phyloP scores from a whole-genome alignment of 176 grass and related monocot genomes.

The Saccharum spontaneum region DNA sequence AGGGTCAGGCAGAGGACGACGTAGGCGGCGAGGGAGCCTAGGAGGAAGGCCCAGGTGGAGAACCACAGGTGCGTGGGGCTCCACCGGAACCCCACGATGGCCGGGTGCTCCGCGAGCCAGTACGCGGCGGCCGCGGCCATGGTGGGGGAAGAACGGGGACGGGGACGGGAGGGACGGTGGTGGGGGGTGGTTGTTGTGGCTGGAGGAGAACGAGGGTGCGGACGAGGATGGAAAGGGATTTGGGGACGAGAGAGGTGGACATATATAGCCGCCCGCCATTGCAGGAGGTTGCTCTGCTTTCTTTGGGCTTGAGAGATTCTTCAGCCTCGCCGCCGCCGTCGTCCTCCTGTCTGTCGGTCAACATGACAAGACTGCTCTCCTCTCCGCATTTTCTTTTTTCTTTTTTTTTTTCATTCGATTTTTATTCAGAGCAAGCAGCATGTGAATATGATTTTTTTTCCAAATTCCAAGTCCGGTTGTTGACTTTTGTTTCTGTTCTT shows the following conservation, averaged over 20 bases:
- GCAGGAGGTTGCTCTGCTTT: not conserved
- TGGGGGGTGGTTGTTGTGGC: not conserved
- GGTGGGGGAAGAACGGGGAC: not conserved
- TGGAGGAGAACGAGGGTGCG: not conserved
- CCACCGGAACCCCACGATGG: slow-evolving; percentile 91
- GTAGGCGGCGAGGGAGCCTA: slow-evolving; percentile 58
- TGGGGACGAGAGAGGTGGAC: not conserved
- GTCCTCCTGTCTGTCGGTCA: slow-evolving; percentile 4
- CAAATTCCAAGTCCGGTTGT: not conserved
- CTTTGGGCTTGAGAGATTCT: not conserved
- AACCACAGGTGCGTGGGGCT: slow-evolving; percentile 56
- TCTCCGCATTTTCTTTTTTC: not conserved
- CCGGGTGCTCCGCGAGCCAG: slow-evolving; percentile 92
- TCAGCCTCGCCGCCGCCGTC: not conserved
- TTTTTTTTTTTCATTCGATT: not conserved
- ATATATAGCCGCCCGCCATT: slow-evolving; percentile 35
- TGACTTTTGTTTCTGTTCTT: too few relatives aligned
- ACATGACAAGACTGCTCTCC: not conserved
- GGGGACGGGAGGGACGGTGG: not conserved
- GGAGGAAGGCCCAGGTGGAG: slow-evolving; percentile 85
- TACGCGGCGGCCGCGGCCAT: slow-evolving; percentile 40
- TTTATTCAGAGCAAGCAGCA: not conserved
- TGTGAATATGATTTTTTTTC: not conserved
- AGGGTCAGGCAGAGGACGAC: slow-evolving; percentile 45
- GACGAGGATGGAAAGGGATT: slow-evolving; percentile 19